Conservation (phyloP, 495 filamentous ascomycete species). For the Penicillium diatomitis region DNA sequence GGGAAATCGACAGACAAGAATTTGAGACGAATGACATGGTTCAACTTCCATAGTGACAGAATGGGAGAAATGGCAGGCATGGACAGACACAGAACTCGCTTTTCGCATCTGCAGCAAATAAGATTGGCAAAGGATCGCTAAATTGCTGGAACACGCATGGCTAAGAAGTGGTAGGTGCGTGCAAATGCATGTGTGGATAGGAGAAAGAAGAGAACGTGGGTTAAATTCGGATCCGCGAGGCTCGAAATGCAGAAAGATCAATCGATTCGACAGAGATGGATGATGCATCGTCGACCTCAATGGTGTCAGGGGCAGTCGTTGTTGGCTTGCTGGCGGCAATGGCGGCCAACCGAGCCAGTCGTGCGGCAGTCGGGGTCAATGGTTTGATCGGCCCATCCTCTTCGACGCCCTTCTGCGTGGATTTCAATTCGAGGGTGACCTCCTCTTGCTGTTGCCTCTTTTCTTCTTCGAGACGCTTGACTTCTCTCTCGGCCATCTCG, state of each 20-base stretch:
- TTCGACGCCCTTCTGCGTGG: constrained; percentile 9
- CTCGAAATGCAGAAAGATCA: constrained; percentile 35
- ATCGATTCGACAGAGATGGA: constrained; percentile 30
- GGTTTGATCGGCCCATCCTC: constrained; percentile 11
- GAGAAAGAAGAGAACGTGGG: no score
- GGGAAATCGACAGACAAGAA: no score
- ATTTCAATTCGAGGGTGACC: background rate
- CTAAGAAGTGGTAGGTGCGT: no score
- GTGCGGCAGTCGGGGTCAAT: constrained; percentile 11
- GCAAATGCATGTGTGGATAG: no score
- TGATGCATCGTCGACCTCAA: constrained; percentile 37
- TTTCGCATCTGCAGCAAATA: no score
- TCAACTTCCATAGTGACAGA: no score
- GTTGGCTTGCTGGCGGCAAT: constrained; percentile 9
- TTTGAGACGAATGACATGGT: no score
- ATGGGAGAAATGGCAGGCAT: no score
- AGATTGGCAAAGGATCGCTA: no score
- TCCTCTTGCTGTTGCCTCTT: constrained; percentile 19
- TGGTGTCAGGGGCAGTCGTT: constrained; percentile 12
- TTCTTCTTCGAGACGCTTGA: constrained; percentile 29
- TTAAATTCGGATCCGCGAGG: constrained; percentile 22
- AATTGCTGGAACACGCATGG: no score
- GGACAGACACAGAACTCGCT: no score
- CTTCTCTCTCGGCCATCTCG: constrained; percentile 32
- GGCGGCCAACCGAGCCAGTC: constrained; percentile 13